phyloP scores from a whole-genome alignment of 176 grass and related monocot genomes.

The Aegilops speltoides region DNA sequence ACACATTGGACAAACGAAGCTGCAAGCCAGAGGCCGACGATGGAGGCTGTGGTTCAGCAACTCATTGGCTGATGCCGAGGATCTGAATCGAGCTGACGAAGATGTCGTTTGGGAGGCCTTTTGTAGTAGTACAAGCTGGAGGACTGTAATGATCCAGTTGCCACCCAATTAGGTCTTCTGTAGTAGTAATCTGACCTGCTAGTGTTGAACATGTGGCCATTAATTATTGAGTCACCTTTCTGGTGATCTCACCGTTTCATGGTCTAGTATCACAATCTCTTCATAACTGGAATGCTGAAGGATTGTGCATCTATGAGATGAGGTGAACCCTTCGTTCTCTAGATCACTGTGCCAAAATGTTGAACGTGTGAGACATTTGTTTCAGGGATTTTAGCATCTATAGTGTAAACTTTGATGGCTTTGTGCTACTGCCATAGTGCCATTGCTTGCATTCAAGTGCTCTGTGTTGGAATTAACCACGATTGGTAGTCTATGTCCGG shows the following conservation, averaged over 20 bases:
- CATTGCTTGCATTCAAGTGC: too few species aligned
- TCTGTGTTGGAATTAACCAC: too few species aligned
- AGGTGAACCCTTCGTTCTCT: not conserved
- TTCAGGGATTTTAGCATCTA: not conserved
- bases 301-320: not conserved
- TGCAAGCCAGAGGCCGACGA: constrained; percentile 52
- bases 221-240: too few species aligned
- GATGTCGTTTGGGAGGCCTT: too few species aligned
- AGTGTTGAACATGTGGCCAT: too few species aligned
- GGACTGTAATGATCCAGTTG: constrained; percentile 36
- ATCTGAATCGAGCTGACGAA: not conserved
- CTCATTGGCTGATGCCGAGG: constrained; percentile 30
- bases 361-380: not conserved
- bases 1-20: constrained; percentile 54
- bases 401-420: too few species aligned
- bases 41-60: constrained; percentile 68
- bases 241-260: not conserved
- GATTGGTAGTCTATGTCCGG: too few species aligned
- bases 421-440: too few species aligned
- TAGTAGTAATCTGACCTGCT: too few species aligned
- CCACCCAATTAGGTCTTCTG: constrained; percentile 12
- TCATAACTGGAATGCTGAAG: not conserved
- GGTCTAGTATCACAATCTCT: not conserved
- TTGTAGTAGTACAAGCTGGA: constrained; percentile 4
- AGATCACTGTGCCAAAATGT: not conserved